phyloP scores from a whole-genome alignment of 2,329 filamentous ascomycete species.

The Mycocentrospora acerina region DNA sequence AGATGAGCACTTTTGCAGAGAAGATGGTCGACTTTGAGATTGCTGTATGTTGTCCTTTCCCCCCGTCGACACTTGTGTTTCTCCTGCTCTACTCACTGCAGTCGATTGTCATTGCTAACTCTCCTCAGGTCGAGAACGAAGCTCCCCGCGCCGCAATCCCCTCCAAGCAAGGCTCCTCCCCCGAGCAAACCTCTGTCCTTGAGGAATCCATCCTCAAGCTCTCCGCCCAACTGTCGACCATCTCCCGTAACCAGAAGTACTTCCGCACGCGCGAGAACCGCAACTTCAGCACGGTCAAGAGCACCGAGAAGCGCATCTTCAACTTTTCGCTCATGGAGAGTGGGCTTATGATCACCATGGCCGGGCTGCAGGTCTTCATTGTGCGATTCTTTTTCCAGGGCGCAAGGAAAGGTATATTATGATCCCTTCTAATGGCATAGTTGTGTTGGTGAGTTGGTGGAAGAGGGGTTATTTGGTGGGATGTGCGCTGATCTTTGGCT shows the following conservation, averaged over 20 bases:
- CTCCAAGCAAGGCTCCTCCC: conserved; percentile 81
- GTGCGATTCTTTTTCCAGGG: conserved; percentile 99
- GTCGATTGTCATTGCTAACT: too few relatives aligned
- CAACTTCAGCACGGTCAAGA: conserved; percentile 96
- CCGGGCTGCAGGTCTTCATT: conserved; percentile 92
- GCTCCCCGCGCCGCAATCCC: conserved; percentile 71
- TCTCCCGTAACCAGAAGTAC: conserved; percentile 97
- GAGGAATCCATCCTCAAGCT: conserved; percentile 97
- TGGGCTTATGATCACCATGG: conserved; percentile 90
- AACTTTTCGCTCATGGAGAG: conserved; percentile 97
- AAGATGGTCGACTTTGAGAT: conserved; percentile 99
- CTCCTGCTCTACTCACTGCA: too few relatives aligned
- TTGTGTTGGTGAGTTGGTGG: neutral
- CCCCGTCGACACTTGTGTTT: too few relatives aligned
- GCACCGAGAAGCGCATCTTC: conserved; percentile 93
- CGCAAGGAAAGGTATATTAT: conserved; percentile 60
- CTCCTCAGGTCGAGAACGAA: conserved; percentile 85
- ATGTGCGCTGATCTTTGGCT: conserved; percentile 21
- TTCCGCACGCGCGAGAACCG: conserved; percentile 98
- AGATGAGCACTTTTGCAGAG: conserved; percentile 96
- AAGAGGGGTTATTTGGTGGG: neutral
- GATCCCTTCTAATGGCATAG: conserved; percentile 1
- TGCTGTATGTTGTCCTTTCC: conserved; percentile 60
- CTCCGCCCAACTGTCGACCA: conserved; percentile 87
- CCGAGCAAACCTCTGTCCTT: conserved; percentile 84